Evolutionary conservation across 2,329 filamentous ascomycete species (phyloP), one percentile per base, ranked within the genome.

Genomic region (Graphilbum ipis-grandicollis): DNA sequence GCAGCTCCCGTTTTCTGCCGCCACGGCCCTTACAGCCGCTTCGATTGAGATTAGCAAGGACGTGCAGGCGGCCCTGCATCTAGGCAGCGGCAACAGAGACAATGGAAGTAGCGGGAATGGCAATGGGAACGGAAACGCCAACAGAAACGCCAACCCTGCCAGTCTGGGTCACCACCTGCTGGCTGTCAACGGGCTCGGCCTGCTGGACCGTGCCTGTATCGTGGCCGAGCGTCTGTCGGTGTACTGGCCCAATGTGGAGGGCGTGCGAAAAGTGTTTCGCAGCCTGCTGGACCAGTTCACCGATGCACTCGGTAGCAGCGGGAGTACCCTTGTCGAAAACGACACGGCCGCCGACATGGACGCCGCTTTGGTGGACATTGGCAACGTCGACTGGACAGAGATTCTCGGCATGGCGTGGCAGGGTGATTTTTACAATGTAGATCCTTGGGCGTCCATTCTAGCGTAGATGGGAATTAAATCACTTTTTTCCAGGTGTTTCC

Each of bases 241-340:
- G 4, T 42, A 32, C 19, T 42, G 41, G 41, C 41, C 41, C 31
- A 40, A 42, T 9, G 41, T 29, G 2, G 41, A 38, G 19, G 41
- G 41, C 31, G 36, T 42, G 4, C 33, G 33, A 6, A 38, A 34
- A 19, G 31, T 42, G 3, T 40, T 42, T 15, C 38, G 38, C 8
- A 36, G 38, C 12, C 38, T 42, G 4, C 33, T 34, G 12, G 41
- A 42, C 3, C 37, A 35, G 0, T 41, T 41, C 14, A 37, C 38
- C 5, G 26, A 31, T 2, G 38, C 34, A 2, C 31, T 39, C 12
- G 14, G 34, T 26, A 25, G 38, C 8, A 34, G 33, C 21, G 34
- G 33, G 31, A 23, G 21, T n/a, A n/a, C n/a, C n/a, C n/a, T n/a
- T n/a, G n/a, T n/a, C n/a, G 30, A 36, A 14, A 31, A 19, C 19